Evolutionary conservation across 441 rosid genomes (phyloP), one percentile per base, ranked within the genome.

Genomic region (Omphalea diandra): DNA sequence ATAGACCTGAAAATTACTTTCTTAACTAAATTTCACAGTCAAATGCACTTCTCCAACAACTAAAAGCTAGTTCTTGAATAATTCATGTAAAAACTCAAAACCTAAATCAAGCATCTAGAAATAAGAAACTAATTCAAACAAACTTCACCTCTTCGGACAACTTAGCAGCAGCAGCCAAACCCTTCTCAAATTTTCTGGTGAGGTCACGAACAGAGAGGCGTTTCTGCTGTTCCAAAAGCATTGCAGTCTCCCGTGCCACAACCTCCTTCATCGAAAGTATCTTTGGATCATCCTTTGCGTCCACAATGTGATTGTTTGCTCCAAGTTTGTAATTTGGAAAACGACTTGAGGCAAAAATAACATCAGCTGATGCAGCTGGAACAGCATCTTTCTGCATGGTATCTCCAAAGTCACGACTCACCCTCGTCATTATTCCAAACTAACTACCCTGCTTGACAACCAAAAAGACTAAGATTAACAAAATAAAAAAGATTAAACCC

Each of bases 151-250:
- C 99, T 72, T 90, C 94, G 10, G 99, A 93, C 69, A 93, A 75
- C 83, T 93, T 95, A 63, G 98, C 92, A 73, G 97, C 98, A 41
- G 95, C 93, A 76, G 96, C 94, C 84, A 95, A 80, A 2, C 94
- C 98, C 82, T 80, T 90, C 81, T 95, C 99, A 7, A 95, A 95
- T 82, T 93, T 95, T 62, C 82, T 83, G n/a, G 98, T 87, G n/a
- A 95, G 98, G 66, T 93, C 98, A 58, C 99, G 98, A 69, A 93
- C 96, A 14, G 97, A 93, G 66, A 93, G 84, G 67, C 98, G 93
- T 31, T 89, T 87, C 72, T 95, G 97, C 89, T 93, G 99, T 74
- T 94, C 99, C 83, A 90, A 67, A 26, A 94, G 85, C 75, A 81
- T 79, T 0, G 98, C 91, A 46, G 97, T 94, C 86, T 95, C 98